These are phyloP conservation scores for Pythium graminicola DNA, from an alignment of 352 stramenopile genomes.

Conservation along the genomic window DNA sequence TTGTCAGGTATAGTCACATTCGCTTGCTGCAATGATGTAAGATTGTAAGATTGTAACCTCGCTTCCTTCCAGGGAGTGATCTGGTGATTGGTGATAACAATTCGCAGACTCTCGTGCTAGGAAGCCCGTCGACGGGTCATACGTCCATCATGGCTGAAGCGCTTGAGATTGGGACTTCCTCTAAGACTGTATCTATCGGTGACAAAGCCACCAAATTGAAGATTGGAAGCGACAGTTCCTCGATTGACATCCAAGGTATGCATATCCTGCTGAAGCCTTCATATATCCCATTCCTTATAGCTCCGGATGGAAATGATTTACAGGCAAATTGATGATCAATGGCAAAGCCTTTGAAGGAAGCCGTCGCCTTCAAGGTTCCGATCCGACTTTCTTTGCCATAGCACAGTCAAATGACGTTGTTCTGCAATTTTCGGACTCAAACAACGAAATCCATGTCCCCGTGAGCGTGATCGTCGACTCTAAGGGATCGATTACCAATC, in stretches of 20 bases:
- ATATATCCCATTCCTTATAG: too few relatives aligned
- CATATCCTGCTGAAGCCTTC: too few relatives aligned
- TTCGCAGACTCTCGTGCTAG: constrained; percentile 3
- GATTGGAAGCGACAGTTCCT: constrained; percentile 8
- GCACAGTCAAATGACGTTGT: background rate
- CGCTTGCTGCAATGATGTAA: background rate
- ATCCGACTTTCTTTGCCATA: background rate
- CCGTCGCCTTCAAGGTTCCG: constrained; percentile 1
- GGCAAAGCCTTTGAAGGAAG: constrained; percentile 23
- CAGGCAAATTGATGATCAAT: constrained; percentile 51
- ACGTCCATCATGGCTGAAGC: constrained; percentile 4
- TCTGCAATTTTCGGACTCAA: background rate
- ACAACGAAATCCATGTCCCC: constrained; percentile 3
- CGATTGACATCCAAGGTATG: constrained; percentile 12
- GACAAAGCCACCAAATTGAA: constrained; percentile 6
- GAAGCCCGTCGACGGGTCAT: background rate
- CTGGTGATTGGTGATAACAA: constrained; percentile 12
- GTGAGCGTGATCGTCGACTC: background rate
- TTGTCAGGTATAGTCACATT: background rate
- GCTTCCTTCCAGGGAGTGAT: background rate
- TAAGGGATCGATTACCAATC: background rate
- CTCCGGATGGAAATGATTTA: background rate
- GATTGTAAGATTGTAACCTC: background rate
- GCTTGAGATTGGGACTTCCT: constrained; percentile 3
- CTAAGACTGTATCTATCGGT: constrained; percentile 6